Evolutionary conservation across 805 yeast species (phyloP).

Genomic region (Ogataea minuta): DNA sequence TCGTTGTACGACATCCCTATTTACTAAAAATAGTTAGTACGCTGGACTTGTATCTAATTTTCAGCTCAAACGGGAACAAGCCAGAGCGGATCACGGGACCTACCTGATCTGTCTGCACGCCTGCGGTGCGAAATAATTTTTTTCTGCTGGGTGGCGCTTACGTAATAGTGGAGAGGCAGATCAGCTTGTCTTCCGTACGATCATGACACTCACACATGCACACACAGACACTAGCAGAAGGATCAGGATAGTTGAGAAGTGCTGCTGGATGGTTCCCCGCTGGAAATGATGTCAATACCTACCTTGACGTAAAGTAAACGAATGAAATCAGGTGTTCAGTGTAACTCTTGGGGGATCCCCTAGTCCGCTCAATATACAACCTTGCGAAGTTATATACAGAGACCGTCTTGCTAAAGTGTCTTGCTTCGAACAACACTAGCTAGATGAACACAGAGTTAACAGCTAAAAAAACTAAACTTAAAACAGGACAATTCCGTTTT

Average conservation of each 20-base stretch:
- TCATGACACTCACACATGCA: no score
- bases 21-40: constrained; percentile 11
- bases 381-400: constrained; percentile 3
- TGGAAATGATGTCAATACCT: constrained; percentile 1
- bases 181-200: background rate
- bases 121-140: constrained; percentile 9
- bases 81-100: background rate
- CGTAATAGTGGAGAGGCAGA: constrained; percentile 11
- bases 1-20: constrained; percentile 59
- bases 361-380: constrained; percentile 9
- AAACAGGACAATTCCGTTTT: constrained; percentile 5
- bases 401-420: constrained; percentile 4
- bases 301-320: constrained; percentile 8
- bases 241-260: background rate
- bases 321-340: constrained; percentile 9
- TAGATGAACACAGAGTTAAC: constrained; percentile 9
- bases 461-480: constrained; percentile 10
- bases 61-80: constrained; percentile 10
- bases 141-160: constrained; percentile 10
- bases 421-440: constrained; percentile 5
- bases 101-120: constrained; percentile 7
- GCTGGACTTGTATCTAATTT: constrained; percentile 4
- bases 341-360: constrained; percentile 9
- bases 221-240: no score
- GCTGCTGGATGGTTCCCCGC: background rate